These are phyloP conservation scores for Barbarea vulgaris DNA, from an alignment of 345 rosid genomes.

Conservation along the genomic window DNA sequence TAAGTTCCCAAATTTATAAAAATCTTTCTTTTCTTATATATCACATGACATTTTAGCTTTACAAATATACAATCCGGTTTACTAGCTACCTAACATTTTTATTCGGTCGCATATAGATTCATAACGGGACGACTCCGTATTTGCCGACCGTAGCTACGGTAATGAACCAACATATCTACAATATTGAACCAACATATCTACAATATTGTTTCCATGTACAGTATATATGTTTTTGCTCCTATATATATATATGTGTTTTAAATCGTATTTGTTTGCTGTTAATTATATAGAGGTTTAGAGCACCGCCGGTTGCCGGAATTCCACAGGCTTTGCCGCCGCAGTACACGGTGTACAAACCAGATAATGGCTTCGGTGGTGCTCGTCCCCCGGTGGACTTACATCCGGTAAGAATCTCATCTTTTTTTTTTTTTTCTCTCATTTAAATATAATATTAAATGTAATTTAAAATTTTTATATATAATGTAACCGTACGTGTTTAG, in stretches of 20 bases:
- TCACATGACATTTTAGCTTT: not conserved
- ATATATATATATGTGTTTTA: not conserved
- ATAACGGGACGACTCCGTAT: constrained; percentile 58
- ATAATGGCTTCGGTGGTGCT: constrained; percentile 40
- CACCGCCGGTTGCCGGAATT: constrained; percentile 60
- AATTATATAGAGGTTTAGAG: constrained; percentile 48
- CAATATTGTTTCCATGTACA: not conserved
- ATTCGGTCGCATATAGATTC: constrained; percentile 40
- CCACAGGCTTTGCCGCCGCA: constrained; percentile 43
- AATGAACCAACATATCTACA: constrained; percentile 19
- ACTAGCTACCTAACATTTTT: not conserved
- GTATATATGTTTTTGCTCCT: not conserved
- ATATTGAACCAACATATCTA: not conserved
- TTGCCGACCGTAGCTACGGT: constrained; percentile 58
- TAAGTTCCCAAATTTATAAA: constrained; percentile 7
- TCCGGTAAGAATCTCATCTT: constrained; percentile 55
- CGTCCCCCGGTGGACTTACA: constrained; percentile 58
- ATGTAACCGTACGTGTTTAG: not conserved
- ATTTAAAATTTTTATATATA: too few relatives aligned
- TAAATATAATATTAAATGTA: too few relatives aligned
- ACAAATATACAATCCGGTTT: not conserved
- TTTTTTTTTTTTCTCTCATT: not conserved
- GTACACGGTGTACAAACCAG: constrained; percentile 46
- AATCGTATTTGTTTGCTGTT: not conserved
- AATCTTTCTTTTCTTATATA: not conserved